These are phyloP conservation scores for Candida sanyaensis DNA, from an alignment of 1,139 yeast genomes.

Conservation along the genomic window DNA sequence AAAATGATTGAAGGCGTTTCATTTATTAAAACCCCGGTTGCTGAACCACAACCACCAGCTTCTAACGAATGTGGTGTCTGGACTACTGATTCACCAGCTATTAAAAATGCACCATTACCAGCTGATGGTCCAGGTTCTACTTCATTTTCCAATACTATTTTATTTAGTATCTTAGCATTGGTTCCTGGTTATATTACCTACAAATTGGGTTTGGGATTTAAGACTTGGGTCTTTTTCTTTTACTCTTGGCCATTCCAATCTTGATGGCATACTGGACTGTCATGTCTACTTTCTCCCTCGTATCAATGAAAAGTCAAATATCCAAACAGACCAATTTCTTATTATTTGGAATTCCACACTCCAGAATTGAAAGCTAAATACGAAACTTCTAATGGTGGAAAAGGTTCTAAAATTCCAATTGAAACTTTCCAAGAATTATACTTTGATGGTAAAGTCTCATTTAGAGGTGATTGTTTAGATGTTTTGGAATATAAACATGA, in stretches of 20 bases:
- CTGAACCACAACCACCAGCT: slow-evolving; percentile 51
- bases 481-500: slow-evolving; percentile 85
- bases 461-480: slow-evolving; percentile 88
- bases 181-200: slow-evolving; percentile 67
- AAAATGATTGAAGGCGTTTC: slow-evolving; percentile 45
- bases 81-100: slow-evolving; percentile 70
- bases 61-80: slow-evolving; percentile 55
- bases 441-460: slow-evolving; percentile 80
- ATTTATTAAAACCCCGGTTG: slow-evolving; percentile 65
- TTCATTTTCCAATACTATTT: slow-evolving; percentile 66
- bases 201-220: slow-evolving; percentile 74
- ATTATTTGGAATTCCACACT: slow-evolving; percentile 82
- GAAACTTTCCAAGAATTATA: slow-evolving; percentile 90
- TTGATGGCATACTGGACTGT: slow-evolving; percentile 83
- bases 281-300: slow-evolving; percentile 75
- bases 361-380: slow-evolving; percentile 72
- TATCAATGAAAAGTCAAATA: slow-evolving; percentile 70
- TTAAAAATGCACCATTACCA: slow-evolving; percentile 83
- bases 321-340: slow-evolving; percentile 78
- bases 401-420: slow-evolving; percentile 78
- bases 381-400: slow-evolving; percentile 53
- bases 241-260: slow-evolving; percentile 64
- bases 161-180: slow-evolving; percentile 53
- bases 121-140: slow-evolving; percentile 92
- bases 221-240: slow-evolving; percentile 60